phyloP scores from a whole-genome alignment of 257 asterid genomes.

The Cordia subcordata region DNA sequence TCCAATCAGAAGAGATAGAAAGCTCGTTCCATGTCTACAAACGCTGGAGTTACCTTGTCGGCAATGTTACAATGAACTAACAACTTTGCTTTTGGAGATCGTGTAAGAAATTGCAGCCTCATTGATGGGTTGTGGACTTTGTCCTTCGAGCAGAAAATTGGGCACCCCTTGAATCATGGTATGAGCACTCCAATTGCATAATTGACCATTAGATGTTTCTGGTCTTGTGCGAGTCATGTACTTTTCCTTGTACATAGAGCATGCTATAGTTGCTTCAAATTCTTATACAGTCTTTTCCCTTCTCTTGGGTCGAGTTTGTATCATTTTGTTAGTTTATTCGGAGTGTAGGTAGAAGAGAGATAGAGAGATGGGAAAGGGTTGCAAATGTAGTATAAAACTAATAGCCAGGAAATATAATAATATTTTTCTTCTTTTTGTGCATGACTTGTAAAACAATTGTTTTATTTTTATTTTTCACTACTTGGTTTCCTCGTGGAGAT shows the following conservation, averaged over 20 bases:
- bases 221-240: neutral
- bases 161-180: neutral
- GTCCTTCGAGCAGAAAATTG: neutral
- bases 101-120: no score
- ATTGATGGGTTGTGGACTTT: no score
- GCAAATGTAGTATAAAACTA: neutral
- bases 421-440: neutral
- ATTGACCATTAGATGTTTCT: neutral
- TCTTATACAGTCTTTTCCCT: neutral
- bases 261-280: neutral
- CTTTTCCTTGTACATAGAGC: slow-evolving; percentile 1
- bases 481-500: no score
- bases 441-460: neutral
- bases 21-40: neutral
- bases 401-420: neutral
- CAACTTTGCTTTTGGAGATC: neutral
- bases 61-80: neutral
- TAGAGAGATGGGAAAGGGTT: neutral
- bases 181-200: neutral
- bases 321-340: neutral
- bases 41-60: neutral
- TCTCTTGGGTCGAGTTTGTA: neutral
- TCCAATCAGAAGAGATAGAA: slow-evolving; percentile 44
- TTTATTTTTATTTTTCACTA: no score
- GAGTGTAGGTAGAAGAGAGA: slow-evolving; percentile 2